Percentiles rank a stretch among this genome's conserved stretches.
Conservation (phyloP, 306 rosid genomes). For the Glycine soja region DNA sequence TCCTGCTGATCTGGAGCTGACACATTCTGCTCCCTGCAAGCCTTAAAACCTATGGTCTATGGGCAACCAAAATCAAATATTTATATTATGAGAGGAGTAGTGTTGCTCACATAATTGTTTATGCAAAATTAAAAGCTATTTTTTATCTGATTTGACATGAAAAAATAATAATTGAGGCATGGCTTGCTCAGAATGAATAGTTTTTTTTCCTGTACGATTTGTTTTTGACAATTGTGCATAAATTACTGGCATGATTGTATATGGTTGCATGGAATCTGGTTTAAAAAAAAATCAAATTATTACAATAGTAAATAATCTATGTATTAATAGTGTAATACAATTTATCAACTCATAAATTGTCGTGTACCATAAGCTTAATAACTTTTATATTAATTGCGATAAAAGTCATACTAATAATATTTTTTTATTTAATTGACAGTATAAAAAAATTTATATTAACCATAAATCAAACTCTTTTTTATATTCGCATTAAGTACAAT, state of each 20-base stretch:
- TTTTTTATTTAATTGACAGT: too few species aligned
- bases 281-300: background rate
- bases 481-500: background rate
- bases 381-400: too few species aligned
- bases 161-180: conserved; percentile 2
- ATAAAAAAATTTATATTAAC: too few species aligned
- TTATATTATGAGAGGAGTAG: background rate
- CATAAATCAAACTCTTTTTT: background rate
- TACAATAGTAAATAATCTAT: too few species aligned
- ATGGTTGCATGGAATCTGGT: background rate
- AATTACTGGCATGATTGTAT: background rate
- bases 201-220: background rate
- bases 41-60: conserved; percentile 16
- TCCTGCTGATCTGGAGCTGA: conserved; percentile 46
- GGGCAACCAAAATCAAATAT: background rate
- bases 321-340: too few species aligned
- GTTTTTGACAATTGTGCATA: background rate
- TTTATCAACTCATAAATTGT: too few species aligned
- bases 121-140: background rate
- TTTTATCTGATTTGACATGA: conserved; percentile 19
- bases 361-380: too few species aligned
- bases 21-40: conserved; percentile 30
- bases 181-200: background rate
- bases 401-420: too few species aligned
- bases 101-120: background rate